Percentiles rank a stretch among this genome's conserved stretches.
Conservation (phyloP, 139 green algal species). For the Micromonas pusilla region DNA sequence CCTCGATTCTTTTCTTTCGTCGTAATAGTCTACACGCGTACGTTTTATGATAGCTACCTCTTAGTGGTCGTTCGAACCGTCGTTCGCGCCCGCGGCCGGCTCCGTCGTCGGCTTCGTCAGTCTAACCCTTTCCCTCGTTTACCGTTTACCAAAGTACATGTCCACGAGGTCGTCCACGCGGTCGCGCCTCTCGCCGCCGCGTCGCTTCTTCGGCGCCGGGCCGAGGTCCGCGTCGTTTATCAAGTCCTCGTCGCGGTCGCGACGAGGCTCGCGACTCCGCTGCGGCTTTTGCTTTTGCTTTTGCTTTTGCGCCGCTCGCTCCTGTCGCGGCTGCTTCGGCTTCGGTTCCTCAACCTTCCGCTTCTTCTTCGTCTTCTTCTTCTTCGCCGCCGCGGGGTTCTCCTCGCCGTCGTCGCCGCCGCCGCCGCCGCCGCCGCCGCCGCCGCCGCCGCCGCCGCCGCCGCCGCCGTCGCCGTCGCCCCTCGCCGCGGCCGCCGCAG, state of each 20-base stretch:
- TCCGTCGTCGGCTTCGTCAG: not conserved
- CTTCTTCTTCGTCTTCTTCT: not conserved
- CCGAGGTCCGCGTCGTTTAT: not conserved
- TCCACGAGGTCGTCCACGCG: conserved; percentile 1
- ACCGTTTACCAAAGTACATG: not conserved
- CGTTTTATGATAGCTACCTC: no score
- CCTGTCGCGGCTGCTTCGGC: not conserved
- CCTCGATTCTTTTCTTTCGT: no score
- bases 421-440: no score
- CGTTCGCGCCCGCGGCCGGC: no score
- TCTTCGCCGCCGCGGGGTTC: not conserved
- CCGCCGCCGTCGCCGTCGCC: not conserved
- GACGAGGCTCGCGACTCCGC: no score
- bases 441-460: no score
- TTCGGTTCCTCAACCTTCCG: not conserved
- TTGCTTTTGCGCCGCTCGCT: no score
- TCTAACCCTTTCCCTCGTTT: not conserved
- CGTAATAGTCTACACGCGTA: no score
- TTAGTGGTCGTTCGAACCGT: no score
- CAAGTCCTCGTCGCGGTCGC: no score
- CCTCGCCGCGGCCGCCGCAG: not conserved
- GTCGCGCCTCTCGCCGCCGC: conserved; percentile 14
- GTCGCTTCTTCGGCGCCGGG: not conserved
- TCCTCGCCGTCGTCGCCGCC: not conserved
- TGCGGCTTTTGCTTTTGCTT: no score